phyloP scores from a whole-genome alignment of 2,329 filamentous ascomycete species.

The Proliferodiscus dingleyae region DNA sequence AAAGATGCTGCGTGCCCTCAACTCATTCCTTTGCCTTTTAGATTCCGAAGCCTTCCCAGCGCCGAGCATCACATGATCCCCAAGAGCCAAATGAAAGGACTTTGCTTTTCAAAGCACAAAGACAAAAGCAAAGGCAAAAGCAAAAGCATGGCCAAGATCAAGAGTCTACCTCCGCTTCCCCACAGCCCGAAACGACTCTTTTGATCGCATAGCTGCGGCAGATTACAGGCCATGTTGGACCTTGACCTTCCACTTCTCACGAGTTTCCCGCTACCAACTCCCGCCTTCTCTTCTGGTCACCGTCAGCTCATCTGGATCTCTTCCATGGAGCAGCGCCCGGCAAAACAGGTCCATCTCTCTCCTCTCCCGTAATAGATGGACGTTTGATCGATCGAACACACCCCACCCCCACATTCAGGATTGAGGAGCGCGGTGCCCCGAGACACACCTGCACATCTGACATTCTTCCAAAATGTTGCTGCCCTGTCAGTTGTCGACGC shows the following conservation, averaged over 20 bases:
- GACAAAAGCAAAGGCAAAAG: not conserved
- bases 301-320: not conserved
- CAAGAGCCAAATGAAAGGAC: not conserved
- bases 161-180: not conserved
- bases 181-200: no score
- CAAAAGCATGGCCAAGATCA: not conserved
- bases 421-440: not conserved
- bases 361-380: not conserved
- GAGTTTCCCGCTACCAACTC: slow-evolving; percentile 3
- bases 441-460: not conserved
- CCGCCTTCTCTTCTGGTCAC: slow-evolving; percentile 2
- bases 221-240: no score
- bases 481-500: not conserved
- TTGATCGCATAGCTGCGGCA: no score
- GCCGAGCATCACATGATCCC: not conserved
- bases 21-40: not conserved
- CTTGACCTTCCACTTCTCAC: no score
- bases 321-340: not conserved
- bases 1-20: slow-evolving; percentile 14
- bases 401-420: not conserved
- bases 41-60: not conserved
- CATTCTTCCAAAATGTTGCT: not conserved
- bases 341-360: not conserved
- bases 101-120: not conserved
- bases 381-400: not conserved